Percentiles rank a stretch among this genome's conserved stretches.
These are phyloP conservation scores for Aechmea fasciata DNA, from an alignment of 176 grass and related monocot genomes.

Conservation along the genomic window DNA sequence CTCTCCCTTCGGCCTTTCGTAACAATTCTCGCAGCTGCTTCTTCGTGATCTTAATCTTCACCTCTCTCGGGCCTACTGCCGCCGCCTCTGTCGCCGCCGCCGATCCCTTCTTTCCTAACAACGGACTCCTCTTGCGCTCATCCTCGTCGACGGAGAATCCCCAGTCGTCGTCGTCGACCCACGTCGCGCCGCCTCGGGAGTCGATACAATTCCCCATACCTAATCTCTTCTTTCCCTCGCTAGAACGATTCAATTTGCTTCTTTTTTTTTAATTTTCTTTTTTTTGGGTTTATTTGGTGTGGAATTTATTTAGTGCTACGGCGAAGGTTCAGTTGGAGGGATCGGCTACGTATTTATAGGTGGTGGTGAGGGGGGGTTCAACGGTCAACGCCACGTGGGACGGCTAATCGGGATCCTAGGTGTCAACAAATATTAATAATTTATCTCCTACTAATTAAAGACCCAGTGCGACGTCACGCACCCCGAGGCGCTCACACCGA, in stretches of 20 bases:
- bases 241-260: constrained; percentile 7
- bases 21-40: constrained; percentile 52
- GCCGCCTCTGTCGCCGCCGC: neutral
- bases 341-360: neutral
- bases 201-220: constrained; percentile 57
- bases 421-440: too few relatives aligned
- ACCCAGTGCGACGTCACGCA: too few relatives aligned
- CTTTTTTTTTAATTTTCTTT: constrained; percentile 15
- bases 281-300: neutral
- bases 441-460: too few relatives aligned
- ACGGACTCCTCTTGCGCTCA: neutral
- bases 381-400: too few relatives aligned
- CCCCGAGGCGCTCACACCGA: too few relatives aligned
- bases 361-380: neutral
- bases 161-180: constrained; percentile 35
- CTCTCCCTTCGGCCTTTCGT: constrained; percentile 19
- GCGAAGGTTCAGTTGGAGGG: neutral
- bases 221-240: neutral
- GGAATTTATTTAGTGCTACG: neutral
- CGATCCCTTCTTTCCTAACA: neutral
- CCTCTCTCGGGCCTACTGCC: constrained; percentile 12
- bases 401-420: too few relatives aligned
- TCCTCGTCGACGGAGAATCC: too few relatives aligned
- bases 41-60: constrained; percentile 55
- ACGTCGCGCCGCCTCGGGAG: constrained; percentile 22